Conservation (phyloP, 2,329 filamentous ascomycete genomes). For the Trichoderma guizhouense region DNA sequence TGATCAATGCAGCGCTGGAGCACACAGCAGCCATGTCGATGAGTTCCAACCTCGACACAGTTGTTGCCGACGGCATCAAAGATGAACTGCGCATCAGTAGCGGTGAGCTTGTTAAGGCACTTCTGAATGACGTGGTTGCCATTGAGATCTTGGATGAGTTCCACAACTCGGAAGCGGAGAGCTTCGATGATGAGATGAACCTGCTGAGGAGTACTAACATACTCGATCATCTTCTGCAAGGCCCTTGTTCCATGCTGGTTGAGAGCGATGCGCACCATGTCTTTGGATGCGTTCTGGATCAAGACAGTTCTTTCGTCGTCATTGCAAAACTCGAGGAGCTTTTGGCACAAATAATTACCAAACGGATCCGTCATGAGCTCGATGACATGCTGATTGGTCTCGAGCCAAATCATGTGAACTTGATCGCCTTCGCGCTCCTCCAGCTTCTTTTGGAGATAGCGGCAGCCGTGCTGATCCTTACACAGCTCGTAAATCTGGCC, state of each 20-base stretch:
- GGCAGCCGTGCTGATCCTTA: constrained; percentile 97
- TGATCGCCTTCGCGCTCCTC: constrained; percentile 83
- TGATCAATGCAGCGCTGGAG: constrained; percentile 98
- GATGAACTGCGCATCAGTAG: constrained; percentile 88
- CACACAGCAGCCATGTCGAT: constrained; percentile 96
- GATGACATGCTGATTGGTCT: constrained; percentile 89
- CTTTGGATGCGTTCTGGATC: constrained; percentile 81
- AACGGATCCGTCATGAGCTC: constrained; percentile 99
- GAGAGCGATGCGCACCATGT: constrained; percentile 88
- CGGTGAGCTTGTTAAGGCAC: constrained; percentile 88
- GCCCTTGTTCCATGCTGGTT: constrained; percentile 97
- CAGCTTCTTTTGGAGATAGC: constrained; percentile 94
- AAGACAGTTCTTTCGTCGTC: constrained; percentile 91
- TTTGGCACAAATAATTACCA: constrained; percentile 98
- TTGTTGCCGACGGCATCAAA: constrained; percentile 87
- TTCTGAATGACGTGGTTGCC: constrained; percentile 99
- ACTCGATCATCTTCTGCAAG: constrained; percentile 99
- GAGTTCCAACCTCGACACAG: constrained; percentile 89
- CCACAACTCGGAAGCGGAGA: constrained; percentile 78
- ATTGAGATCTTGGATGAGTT: constrained; percentile 94
- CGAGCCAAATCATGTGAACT: constrained; percentile 88
- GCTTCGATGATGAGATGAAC: constrained; percentile 84
- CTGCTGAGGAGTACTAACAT: constrained; percentile 81
- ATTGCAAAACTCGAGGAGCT: constrained; percentile 91
- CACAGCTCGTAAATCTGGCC: constrained; percentile 87